These are phyloP conservation scores for Trematosphaeria pertusa DNA, from an alignment of 2,329 filamentous ascomycete species.

Conservation along the genomic window DNA sequence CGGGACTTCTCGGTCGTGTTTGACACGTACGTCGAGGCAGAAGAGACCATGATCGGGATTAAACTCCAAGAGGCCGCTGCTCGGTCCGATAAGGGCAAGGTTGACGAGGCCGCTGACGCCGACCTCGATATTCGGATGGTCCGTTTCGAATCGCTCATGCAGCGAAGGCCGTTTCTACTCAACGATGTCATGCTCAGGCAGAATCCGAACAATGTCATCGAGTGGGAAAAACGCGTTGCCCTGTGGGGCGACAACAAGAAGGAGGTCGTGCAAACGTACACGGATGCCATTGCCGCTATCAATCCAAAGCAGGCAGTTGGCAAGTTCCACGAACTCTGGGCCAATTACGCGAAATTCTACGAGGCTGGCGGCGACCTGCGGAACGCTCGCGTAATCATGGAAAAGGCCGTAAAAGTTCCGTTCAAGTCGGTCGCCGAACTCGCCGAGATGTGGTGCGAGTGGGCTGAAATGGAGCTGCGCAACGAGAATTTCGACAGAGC, in stretches of 20 bases:
- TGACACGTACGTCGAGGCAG: slow-evolving; percentile 94
- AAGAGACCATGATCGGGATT: slow-evolving; percentile 91
- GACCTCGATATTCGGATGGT: slow-evolving; percentile 97
- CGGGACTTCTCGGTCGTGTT: slow-evolving; percentile 97
- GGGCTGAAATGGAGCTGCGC: slow-evolving; percentile 97
- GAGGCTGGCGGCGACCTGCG: slow-evolving; percentile 83
- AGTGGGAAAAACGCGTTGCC: slow-evolving; percentile 97
- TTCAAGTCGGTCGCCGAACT: slow-evolving; percentile 98
- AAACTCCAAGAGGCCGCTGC: slow-evolving; percentile 87
- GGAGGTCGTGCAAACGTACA: slow-evolving; percentile 93
- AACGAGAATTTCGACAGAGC: slow-evolving; percentile 96
- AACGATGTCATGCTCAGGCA: slow-evolving; percentile 95
- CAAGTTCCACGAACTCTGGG: slow-evolving; percentile 93
- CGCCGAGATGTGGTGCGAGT: slow-evolving; percentile 98
- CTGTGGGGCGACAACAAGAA: slow-evolving; percentile 93
- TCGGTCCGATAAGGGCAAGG: slow-evolving; percentile 77
- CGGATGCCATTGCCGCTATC: slow-evolving; percentile 89
- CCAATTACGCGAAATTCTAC: slow-evolving; percentile 97
- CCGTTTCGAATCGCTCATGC: slow-evolving; percentile 98
- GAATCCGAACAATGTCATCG: slow-evolving; percentile 93
- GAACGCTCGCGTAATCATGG: slow-evolving; percentile 90
- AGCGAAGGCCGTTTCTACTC: slow-evolving; percentile 90
- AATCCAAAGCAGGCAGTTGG: slow-evolving; percentile 94
- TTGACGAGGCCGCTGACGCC: slow-evolving; percentile 86
- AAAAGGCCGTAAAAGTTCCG: slow-evolving; percentile 96